Conservation (phyloP, 2,329 filamentous ascomycete genomes). For the Harringtonia aguacate region DNA sequence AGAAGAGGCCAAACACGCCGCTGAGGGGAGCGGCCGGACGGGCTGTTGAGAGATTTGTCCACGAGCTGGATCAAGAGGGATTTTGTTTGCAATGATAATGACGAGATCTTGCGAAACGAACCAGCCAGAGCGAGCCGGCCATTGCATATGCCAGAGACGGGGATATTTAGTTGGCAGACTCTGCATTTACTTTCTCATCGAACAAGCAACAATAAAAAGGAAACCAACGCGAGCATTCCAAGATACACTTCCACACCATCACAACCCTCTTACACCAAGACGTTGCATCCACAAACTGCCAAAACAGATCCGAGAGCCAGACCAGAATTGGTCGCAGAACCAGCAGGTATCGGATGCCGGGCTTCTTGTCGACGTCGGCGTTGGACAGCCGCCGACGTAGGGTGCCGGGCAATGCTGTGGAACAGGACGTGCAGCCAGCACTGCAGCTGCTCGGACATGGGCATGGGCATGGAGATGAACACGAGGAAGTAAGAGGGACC, state of each 20-base stretch:
- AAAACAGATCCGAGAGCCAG: slow-evolving; percentile 49
- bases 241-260: too few relatives aligned
- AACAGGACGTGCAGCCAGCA: slow-evolving; percentile 20
- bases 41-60: too few relatives aligned
- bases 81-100: too few relatives aligned
- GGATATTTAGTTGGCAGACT: neutral
- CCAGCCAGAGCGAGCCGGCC: too few relatives aligned
- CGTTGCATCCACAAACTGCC: slow-evolving; percentile 42
- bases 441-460: slow-evolving; percentile 17
- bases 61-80: neutral
- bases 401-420: slow-evolving; percentile 16
- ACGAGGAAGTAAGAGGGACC: too few relatives aligned
- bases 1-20: too few relatives aligned
- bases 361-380: slow-evolving; percentile 19
- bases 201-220: too few relatives aligned
- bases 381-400: slow-evolving; percentile 30
- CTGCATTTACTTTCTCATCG: neutral
- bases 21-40: too few relatives aligned
- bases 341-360: slow-evolving; percentile 21
- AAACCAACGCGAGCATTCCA: too few relatives aligned
- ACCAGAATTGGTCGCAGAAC: slow-evolving; percentile 27
- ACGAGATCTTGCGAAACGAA: too few relatives aligned
- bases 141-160: too few relatives aligned
- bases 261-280: too few relatives aligned
- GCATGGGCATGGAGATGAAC: slow-evolving; percentile 16